These are phyloP conservation scores for Lactarius hatsudake DNA, from an alignment of 768 basidiomycete species.

Conservation along the genomic window DNA sequence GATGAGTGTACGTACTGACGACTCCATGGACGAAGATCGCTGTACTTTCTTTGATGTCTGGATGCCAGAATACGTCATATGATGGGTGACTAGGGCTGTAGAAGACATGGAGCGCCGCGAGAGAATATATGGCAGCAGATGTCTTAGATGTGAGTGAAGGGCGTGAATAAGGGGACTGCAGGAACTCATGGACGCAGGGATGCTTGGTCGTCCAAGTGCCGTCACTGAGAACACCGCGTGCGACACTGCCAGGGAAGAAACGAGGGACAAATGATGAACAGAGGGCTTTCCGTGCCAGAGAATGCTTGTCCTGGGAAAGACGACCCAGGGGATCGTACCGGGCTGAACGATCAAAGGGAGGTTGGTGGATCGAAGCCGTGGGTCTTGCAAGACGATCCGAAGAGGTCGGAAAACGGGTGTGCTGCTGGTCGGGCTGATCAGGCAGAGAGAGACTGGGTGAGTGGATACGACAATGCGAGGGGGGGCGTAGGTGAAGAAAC, in stretches of 20 bases:
- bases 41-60: slow-evolving; percentile 20
- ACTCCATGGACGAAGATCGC: slow-evolving; percentile 23
- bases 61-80: slow-evolving; percentile 26
- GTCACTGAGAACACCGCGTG: slow-evolving; percentile 27
- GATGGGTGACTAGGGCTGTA: slow-evolving; percentile 26
- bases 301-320: slow-evolving; percentile 15
- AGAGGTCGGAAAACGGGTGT: slow-evolving; percentile 16
- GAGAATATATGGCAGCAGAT: slow-evolving; percentile 25
- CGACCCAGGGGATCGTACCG: slow-evolving; percentile 27
- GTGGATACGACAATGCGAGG: slow-evolving; percentile 1
- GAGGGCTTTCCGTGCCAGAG: slow-evolving; percentile 10
- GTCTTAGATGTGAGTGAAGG: slow-evolving; percentile 14
- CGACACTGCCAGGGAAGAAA: slow-evolving; percentile 12
- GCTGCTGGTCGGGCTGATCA: slow-evolving; percentile 5
- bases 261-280: slow-evolving; percentile 11
- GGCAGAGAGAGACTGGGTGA: not conserved
- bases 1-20: slow-evolving; percentile 22
- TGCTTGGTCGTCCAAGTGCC: slow-evolving; percentile 26
- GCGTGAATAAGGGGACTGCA: slow-evolving; percentile 18
- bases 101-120: slow-evolving; percentile 24
- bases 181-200: slow-evolving; percentile 23
- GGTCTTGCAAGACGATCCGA: slow-evolving; percentile 16
- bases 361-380: not conserved
- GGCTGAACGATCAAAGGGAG: not conserved
- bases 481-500: slow-evolving; percentile 11